Evolutionary conservation across 2,329 filamentous ascomycete genomes (phyloP), one percentile per base, ranked within the genome.

Genomic region (Hyphodiscus sp.): DNA sequence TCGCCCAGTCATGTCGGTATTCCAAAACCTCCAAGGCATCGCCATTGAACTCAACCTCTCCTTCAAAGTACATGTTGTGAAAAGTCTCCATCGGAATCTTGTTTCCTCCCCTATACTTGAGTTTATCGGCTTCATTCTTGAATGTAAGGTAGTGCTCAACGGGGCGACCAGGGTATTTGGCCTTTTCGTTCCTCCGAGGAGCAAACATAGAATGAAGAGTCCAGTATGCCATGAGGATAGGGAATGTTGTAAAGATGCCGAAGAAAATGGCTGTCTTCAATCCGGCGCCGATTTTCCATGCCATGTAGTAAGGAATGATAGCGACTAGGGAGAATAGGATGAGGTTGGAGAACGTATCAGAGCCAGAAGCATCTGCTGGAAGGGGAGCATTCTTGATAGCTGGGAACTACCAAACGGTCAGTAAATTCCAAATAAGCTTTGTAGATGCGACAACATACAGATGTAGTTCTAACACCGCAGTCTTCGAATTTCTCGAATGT

Each of bases 51-150:
- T 96, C 90, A 59, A 96, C 91, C 54, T 95, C 85, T 55, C 89
- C 90, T 68, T 94, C 87, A 73, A 97, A 95, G 79, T 96, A 97
- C 87, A 92, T 95, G 74, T 96, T 91, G 70, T 95, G 85, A 78
- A 97, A 97, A 20, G 90, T 95, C 76, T 95, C 86, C 78, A 95
- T 86, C 51, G 90, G 86, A 57, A 94, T 90, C 76, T 87, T 91
- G 74, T 81, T 87, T 71, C 79, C 80, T 71, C 89, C 89, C 63
- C 80, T 78, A 75, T 90, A 94, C 73, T 85, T 89, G 65, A 74
- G 68, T 56, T 72, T 73, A 65, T 83, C 78, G 59, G 75, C 75
- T 48, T 76, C 71, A 57, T 76, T 77, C 66, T 90, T 88, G 78
- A 94, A 94, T 57, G 81, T 85, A 62, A 94, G 82, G 76, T 97